Percentiles rank a stretch among this genome's conserved stretches.
Conservation (phyloP, 148 eudicot species). For the Chenopodium berlandieri region DNA sequence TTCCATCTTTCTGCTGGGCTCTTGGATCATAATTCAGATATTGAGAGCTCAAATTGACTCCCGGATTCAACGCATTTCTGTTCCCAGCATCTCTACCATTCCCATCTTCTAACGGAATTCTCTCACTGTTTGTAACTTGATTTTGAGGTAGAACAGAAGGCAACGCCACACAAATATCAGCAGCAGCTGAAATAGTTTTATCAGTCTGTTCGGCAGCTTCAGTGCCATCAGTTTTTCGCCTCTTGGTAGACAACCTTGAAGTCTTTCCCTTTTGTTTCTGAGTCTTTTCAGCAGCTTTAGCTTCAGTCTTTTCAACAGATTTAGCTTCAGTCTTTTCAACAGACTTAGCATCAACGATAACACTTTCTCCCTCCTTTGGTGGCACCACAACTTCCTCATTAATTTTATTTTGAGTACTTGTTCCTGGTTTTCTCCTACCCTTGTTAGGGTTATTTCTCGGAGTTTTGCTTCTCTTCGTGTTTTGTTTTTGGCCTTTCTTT, state of each 20-base stretch:
- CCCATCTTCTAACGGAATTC: conserved; percentile 13
- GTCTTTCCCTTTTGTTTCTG: conserved; percentile 30
- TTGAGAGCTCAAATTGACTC: conserved; percentile 13
- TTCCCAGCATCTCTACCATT: conserved; percentile 16
- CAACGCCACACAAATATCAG: conserved; percentile 23
- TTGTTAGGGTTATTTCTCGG: conserved; percentile 23
- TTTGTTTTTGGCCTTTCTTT: conserved; percentile 15
- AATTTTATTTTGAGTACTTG: conserved; percentile 10
- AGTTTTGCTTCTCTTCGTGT: conserved; percentile 18
- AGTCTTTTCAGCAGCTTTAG: no score
- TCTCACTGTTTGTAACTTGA: conserved; percentile 17
- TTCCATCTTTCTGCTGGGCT: conserved; percentile 21
- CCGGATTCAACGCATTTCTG: conserved; percentile 14
- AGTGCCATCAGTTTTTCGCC: conserved; percentile 14
- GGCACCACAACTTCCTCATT: conserved; percentile 17
- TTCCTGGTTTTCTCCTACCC: conserved; percentile 11
- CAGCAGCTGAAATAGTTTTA: conserved; percentile 24
- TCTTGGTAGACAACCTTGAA: conserved; percentile 21
- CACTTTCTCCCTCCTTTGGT: conserved; percentile 27
- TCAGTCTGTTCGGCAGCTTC: conserved; percentile 19
- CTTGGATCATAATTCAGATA: conserved; percentile 19
- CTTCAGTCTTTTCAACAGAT: no score
- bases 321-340: background rate
- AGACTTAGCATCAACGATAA: conserved; percentile 3
- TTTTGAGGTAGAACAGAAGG: conserved; percentile 25